Evolutionary conservation across 495 filamentous ascomycete species (phyloP).

Genomic region (Lepidopterella palustris): DNA sequence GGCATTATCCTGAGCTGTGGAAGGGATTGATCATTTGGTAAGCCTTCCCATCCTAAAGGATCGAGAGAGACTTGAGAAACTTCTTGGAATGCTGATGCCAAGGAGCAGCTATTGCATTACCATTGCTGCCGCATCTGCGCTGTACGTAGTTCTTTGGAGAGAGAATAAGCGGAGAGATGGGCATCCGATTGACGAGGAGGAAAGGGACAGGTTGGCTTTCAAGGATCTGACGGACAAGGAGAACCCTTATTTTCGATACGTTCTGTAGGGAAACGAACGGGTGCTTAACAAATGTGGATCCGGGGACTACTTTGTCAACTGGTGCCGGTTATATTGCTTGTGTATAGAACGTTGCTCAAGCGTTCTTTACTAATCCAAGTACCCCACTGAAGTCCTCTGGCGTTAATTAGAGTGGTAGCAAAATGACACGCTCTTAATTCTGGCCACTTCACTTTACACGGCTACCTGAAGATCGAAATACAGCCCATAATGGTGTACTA

Average conservation of each 20-base stretch:
- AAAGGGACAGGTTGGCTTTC: slow-evolving; percentile 60
- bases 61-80: background rate
- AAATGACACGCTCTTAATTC: too few species aligned
- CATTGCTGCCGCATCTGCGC: slow-evolving; percentile 45
- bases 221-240: slow-evolving; percentile 69
- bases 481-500: too few species aligned
- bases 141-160: slow-evolving; percentile 51
- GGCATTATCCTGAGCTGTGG: slow-evolving; percentile 68
- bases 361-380: too few species aligned
- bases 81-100: background rate
- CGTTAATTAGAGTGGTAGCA: too few species aligned
- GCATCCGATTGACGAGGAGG: slow-evolving; percentile 50
- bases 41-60: slow-evolving; percentile 13
- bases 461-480: too few species aligned
- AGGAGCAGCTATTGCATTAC: slow-evolving; percentile 59
- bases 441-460: too few species aligned
- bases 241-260: slow-evolving; percentile 69
- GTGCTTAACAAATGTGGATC: too few species aligned
- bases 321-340: too few species aligned
- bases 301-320: too few species aligned
- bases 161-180: slow-evolving; percentile 50
- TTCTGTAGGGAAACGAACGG: too few species aligned
- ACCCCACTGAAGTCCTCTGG: too few species aligned
- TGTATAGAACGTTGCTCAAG: too few species aligned
- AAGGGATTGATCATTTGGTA: slow-evolving; percentile 64